These are phyloP conservation scores for Gelatoporia subvermispora DNA, from an alignment of 768 basidiomycete species.

Conservation along the genomic window DNA sequence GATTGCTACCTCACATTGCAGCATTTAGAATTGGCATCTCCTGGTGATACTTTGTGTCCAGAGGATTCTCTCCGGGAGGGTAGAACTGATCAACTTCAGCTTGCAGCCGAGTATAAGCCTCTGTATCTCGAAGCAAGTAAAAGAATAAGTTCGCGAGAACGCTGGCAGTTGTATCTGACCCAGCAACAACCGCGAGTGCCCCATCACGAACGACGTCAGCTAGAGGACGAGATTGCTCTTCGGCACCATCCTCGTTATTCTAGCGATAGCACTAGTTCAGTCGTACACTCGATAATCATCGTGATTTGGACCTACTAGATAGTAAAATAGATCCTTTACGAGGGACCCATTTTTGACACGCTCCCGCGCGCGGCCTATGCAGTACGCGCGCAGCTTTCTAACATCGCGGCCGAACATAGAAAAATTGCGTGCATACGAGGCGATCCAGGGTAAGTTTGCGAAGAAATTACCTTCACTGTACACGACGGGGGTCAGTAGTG, in stretches of 20 bases:
- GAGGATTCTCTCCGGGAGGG: constrained; percentile 12
- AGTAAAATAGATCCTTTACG: constrained; percentile 38
- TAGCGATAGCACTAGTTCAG: not conserved
- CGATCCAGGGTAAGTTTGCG: constrained; percentile 12
- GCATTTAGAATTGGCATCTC: constrained; percentile 12
- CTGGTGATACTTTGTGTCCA: constrained; percentile 1
- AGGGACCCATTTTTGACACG: constrained; percentile 28
- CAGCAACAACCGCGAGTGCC: constrained; percentile 22
- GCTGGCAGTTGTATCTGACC: constrained; percentile 25
- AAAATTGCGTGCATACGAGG: constrained; percentile 15
- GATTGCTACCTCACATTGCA: constrained; percentile 9
- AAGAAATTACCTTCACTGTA: too few relatives aligned
- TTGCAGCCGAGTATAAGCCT: not conserved
- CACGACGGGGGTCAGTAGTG: not conserved
- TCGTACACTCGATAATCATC: not conserved
- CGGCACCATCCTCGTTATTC: constrained; percentile 12
- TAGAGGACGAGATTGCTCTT: constrained; percentile 2
- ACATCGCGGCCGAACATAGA: not conserved
- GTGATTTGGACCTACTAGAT: constrained; percentile 27
- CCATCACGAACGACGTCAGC: constrained; percentile 11
- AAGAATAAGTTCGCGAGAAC: constrained; percentile 21
- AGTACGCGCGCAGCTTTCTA: not conserved
- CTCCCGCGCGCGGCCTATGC: not conserved
- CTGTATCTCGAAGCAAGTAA: constrained; percentile 16
- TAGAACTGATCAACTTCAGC: constrained; percentile 3